Base-by-base conservation (phyloP, 139 green algal species). In the Closterium sp. region DNA sequence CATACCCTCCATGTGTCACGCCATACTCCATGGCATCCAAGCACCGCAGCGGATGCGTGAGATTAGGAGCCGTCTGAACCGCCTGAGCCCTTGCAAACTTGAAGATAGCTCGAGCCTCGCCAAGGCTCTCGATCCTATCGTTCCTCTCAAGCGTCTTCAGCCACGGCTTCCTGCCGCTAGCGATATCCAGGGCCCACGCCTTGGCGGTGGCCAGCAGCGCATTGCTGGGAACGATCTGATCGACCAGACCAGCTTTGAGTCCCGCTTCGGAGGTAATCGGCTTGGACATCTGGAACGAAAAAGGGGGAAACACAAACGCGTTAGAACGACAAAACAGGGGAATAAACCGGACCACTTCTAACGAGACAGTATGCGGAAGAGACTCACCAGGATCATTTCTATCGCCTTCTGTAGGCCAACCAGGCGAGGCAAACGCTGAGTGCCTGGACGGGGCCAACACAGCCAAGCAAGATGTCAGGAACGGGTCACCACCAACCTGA, bases 361-460 rank as follows among this genome's bases (percentile, higher is more conserved):
- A n/a, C n/a, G n/a, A n/a, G n/a, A n/a, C n/a, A n/a, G n/a, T n/a
- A 35, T 86, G 33, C 8, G 3, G 64, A 87, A 34, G 66, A 87
- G 35, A 88, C 91, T 86, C 43, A 94, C 92, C 7, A 99, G 96
- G 96, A 99, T 99, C 97, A 99, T 99, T 93, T 98, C 94, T 9
- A 97, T 90, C 0, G 94, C 96, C 92, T 98, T 98, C 87, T 97
- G 93, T 90, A 99, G 94, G 25, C 98, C 98, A 43, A 99, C 97
- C 30, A 99, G 94, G 35, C 98, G 96, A 2, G 98, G 98, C 93
- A 99, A 95, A 69, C 98, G 95, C 95, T 99, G 95, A 3, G 98
- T 99, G 93, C 98, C 92, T 94, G 91, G 21, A 90, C 3, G n/a
- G 86, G 92, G 86, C n/a, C 86, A 91, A 31, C 38, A 66, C 2